phyloP scores from a whole-genome alignment of 2,329 filamentous ascomycete genomes.

The Fusarium longipes region DNA sequence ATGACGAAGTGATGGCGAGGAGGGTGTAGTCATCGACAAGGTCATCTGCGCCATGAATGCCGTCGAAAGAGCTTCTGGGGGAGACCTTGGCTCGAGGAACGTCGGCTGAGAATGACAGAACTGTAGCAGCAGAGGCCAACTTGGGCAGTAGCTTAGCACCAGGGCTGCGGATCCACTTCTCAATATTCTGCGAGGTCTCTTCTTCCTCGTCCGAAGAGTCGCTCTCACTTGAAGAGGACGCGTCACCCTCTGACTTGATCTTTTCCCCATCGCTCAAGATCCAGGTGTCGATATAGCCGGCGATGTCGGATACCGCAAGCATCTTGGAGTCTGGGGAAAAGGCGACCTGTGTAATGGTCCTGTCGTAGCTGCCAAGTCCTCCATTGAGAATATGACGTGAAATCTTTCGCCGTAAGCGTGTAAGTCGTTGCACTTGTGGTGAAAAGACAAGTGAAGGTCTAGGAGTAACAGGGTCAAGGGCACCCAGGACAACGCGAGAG shows the following conservation, averaged over 20 bases:
- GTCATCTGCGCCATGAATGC: conserved; percentile 43
- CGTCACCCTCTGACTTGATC: conserved; percentile 51
- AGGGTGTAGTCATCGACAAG: conserved; percentile 61
- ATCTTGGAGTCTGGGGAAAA: conserved; percentile 86
- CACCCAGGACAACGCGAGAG: conserved; percentile 64
- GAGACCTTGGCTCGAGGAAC: conserved; percentile 50
- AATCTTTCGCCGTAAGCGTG: conserved; percentile 64
- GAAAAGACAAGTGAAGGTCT: conserved; percentile 47
- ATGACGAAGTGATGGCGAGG: conserved; percentile 66
- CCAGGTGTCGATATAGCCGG: conserved; percentile 91
- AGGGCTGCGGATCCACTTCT: conserved; percentile 81
- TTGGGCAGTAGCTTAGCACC: conserved; percentile 75
- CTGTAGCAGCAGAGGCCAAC: conserved; percentile 71
- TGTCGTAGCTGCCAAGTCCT: conserved; percentile 79
- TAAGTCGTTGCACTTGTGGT: conserved; percentile 57
- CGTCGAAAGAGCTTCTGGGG: conserved; percentile 41
- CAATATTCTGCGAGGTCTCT: conserved; percentile 53
- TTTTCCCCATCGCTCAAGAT: conserved; percentile 63
- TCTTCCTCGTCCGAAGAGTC: conserved; percentile 59
- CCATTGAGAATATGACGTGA: conserved; percentile 69
- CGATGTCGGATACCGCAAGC: conserved; percentile 81
- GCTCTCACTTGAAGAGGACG: conserved; percentile 53
- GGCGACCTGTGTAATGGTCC: conserved; percentile 76
- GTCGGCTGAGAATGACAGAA: conserved; percentile 74
- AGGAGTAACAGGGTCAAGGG: conserved; percentile 37